Percentiles rank a stretch among this genome's conserved stretches.
Evolutionary conservation across 192 early-diverging fungal genomes (phyloP).

Genomic region (Gryganskiella cystojenkinii): DNA sequence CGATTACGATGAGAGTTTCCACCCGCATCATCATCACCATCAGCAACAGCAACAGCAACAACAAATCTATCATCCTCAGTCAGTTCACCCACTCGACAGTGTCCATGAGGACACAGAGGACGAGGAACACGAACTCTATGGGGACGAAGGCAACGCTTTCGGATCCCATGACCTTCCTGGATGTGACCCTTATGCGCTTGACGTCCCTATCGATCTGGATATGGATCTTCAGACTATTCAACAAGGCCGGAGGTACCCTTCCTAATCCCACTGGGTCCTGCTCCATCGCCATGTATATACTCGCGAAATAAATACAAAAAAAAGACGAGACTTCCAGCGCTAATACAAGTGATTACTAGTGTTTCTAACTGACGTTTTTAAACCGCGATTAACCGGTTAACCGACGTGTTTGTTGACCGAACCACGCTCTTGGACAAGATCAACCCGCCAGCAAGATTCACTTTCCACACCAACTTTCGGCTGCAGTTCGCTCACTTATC

Average conservation of each 20-base stretch:
- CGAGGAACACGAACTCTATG: background rate
- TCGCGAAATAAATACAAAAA: background rate
- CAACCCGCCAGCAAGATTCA: too few species aligned
- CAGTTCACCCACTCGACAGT: background rate
- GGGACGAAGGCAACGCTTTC: background rate
- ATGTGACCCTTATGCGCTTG: slow-evolving; percentile 3
- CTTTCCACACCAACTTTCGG: too few species aligned
- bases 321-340: background rate
- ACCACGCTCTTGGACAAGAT: too few species aligned
- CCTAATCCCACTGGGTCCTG: too few species aligned
- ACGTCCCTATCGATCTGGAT: slow-evolving; percentile 11
- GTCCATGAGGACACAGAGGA: too few species aligned
- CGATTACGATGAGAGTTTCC: slow-evolving; percentile 8
- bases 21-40: background rate
- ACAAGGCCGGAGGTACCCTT: too few species aligned
- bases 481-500: too few species aligned
- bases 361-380: too few species aligned
- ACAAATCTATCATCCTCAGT: background rate
- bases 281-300: too few species aligned
- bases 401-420: too few species aligned
- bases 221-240: background rate
- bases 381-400: too few species aligned
- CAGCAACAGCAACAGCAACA: background rate
- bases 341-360: too few species aligned
- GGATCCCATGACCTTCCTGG: background rate